Base-by-base conservation (phyloP, 169 alveolate species). In the Amoebophrya sp. region DNA sequence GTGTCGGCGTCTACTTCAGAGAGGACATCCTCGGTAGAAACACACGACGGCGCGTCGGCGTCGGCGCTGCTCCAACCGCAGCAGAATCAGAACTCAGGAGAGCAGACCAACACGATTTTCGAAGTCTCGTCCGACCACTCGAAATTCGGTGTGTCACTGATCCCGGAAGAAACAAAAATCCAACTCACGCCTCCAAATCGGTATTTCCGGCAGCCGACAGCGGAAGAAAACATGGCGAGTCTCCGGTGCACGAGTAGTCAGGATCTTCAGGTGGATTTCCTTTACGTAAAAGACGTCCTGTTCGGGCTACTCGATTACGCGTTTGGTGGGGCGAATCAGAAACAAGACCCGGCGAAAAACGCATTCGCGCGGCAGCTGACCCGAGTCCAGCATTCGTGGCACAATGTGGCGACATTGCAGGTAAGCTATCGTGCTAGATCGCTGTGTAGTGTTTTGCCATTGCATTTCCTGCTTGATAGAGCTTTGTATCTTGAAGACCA, bases 261-360 rank as follows among this genome's bases (percentile, higher is more conserved):
- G 83, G 83, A 66, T 25, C 35, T 66, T 0, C 83, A 66, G 83
- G 10, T 66, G 2, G 83, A 66, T 25, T 66, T 18, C 10, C 35
- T 66, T 0, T n/a, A 66, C 83, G 83, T 66, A 25, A 66, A 66
- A 25, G 83, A 66, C 32, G 83, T 66, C 32, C 83, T 66, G 38
- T 66, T 66, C 39, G 83, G 83, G 83, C 83, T 66, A 25, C 35
- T 66, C 7, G 83, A 66, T 66, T 66, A 7, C 83, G 83, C 83
- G 38, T 66, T 66, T n/a, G 83, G 83, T 2, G 83, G 83, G 10
- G 83, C 35, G 83, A 25, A 25, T 2, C 2, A 18, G 83, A 66
- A 66, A 25, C 83, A 66, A 25, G 83, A 66, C 83, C 35, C 39
- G 35, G 35, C 83, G 29, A 66, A 18, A 66, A 66, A 66, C 83